Conservation (phyloP, 2,329 filamentous ascomycete genomes). For the Verticillium dahliae region DNA sequence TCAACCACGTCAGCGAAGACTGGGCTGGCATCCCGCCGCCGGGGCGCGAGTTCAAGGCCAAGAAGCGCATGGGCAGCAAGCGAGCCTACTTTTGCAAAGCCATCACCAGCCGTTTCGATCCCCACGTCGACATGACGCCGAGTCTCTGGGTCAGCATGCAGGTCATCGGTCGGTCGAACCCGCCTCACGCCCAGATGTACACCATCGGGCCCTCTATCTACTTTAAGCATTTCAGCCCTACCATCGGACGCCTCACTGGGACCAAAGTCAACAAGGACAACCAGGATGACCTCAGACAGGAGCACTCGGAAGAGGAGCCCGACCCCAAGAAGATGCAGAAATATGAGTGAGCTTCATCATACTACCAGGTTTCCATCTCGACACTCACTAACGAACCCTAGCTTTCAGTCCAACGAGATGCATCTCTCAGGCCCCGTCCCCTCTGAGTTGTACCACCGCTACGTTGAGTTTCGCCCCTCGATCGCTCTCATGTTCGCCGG, state of each 20-base stretch:
- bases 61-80: slow-evolving; percentile 82
- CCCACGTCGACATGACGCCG: slow-evolving; percentile 61
- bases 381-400: slow-evolving; percentile 22
- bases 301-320: slow-evolving; percentile 23
- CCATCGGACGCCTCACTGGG: slow-evolving; percentile 77
- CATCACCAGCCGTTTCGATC: slow-evolving; percentile 55
- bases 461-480: slow-evolving; percentile 87
- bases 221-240: slow-evolving; percentile 80
- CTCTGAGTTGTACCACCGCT: slow-evolving; percentile 76
- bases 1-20: slow-evolving; percentile 50
- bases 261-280: slow-evolving; percentile 61
- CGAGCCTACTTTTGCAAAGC: slow-evolving; percentile 73
- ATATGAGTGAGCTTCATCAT: slow-evolving; percentile 62
- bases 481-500: slow-evolving; percentile 83
- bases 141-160: slow-evolving; percentile 67
- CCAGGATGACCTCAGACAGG: slow-evolving; percentile 30
- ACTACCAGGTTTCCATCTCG: no score
- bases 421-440: slow-evolving; percentile 82
- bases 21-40: slow-evolving; percentile 63
- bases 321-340: slow-evolving; percentile 54
- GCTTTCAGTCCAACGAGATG: slow-evolving; percentile 89
- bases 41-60: slow-evolving; percentile 58
- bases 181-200: slow-evolving; percentile 63
- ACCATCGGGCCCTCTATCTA: slow-evolving; percentile 71
- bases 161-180: slow-evolving; percentile 69